These are phyloP conservation scores for Brachypodium distachyon DNA, from an alignment of 202 grass and related monocot genomes.

Conservation along the genomic window DNA sequence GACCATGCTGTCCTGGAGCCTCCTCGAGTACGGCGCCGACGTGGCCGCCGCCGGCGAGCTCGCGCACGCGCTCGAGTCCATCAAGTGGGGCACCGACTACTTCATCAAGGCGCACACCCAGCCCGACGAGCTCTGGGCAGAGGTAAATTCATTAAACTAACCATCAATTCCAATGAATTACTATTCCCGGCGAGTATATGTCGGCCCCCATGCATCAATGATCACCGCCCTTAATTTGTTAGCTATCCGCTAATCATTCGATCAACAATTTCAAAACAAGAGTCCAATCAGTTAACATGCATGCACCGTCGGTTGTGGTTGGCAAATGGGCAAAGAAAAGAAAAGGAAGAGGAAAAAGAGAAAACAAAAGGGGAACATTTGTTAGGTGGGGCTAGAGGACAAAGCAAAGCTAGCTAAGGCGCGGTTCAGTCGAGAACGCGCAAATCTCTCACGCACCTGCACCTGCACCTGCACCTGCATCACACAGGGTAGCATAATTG, in stretches of 20 bases:
- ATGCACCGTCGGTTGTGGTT: neutral
- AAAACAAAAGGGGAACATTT: conserved; percentile 22
- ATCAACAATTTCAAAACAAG: neutral
- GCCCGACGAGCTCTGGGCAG: conserved; percentile 75
- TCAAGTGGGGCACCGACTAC: conserved; percentile 99
- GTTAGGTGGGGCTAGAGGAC: conserved; percentile 45
- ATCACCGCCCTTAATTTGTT: neutral
- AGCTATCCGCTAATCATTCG: neutral
- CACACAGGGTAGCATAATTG: conserved; percentile 24
- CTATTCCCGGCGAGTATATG: too few species aligned
- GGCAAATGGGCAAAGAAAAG: neutral
- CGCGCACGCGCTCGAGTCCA: conserved; percentile 49
- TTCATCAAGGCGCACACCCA: conserved; percentile 87
- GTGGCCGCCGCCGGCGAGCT: conserved; percentile 64
- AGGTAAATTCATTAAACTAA: conserved; percentile 47
- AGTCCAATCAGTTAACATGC: conserved; percentile 22
- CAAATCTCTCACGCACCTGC: conserved; percentile 15
- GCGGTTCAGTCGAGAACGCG: conserved; percentile 20
- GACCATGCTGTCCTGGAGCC: conserved; percentile 86
- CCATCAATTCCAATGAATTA: too few species aligned
- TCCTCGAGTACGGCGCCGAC: conserved; percentile 68
- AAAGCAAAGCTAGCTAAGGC: neutral
- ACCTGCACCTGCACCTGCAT: neutral
- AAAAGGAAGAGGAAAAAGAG: neutral
- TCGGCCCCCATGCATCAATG: neutral